Percentiles rank a stretch among this genome's conserved stretches.
These are phyloP conservation scores for Alternaria arbusti DNA, from an alignment of 2,329 filamentous ascomycete genomes.

Conservation along the genomic window DNA sequence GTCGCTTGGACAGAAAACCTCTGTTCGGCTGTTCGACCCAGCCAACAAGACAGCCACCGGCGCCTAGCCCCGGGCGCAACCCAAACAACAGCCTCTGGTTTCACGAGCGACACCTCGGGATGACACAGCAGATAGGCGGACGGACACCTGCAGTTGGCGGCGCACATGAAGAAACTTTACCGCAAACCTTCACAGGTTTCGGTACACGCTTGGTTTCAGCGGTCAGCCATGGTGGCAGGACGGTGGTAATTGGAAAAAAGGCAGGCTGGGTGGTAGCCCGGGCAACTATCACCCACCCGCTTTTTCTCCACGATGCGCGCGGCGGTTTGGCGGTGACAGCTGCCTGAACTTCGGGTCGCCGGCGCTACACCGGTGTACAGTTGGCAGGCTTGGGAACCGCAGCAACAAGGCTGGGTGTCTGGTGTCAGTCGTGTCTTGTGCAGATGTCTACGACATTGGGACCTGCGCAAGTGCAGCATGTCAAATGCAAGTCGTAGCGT, in stretches of 20 bases:
- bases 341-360: neutral
- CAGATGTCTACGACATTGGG: neutral
- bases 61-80: neutral
- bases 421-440: neutral
- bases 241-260: neutral
- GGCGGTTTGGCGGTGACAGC: neutral
- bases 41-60: neutral
- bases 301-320: slow-evolving; percentile 4
- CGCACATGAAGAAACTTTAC: neutral
- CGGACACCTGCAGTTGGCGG: neutral
- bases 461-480: slow-evolving; percentile 1
- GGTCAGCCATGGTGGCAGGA: slow-evolving; percentile 1
- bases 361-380: neutral
- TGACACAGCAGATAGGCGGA: neutral
- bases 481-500: neutral
- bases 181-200: neutral
- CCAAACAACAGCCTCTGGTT: neutral
- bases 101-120: neutral
- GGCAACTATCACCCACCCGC: slow-evolving; percentile 2
- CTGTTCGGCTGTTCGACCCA: neutral
- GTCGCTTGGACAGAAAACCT: neutral
- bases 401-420: neutral
- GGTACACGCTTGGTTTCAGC: slow-evolving; percentile 1
- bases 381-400: neutral
- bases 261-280: neutral